A percentile compares a stretch with the other conserved stretches of the same genome.
Conservation (phyloP, 371 early-diverging fungal species). For the Mortierella sp. region DNA sequence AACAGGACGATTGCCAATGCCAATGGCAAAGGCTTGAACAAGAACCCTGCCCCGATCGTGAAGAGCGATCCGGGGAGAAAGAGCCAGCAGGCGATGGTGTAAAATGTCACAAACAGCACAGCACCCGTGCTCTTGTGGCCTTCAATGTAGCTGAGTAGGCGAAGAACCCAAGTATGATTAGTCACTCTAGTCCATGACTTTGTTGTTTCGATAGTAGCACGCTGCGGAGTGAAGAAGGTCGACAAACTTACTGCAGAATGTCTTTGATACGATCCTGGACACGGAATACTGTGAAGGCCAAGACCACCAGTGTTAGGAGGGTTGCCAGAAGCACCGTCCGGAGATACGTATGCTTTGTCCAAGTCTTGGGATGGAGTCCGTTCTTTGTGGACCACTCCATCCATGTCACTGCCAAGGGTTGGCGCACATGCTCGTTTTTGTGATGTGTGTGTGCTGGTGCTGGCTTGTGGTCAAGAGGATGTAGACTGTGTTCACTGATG, state of each 20-base stretch:
- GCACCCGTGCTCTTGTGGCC: constrained; percentile 45
- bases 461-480: constrained; percentile 15
- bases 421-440: not conserved
- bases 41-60: constrained; percentile 55
- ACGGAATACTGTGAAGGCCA: constrained; percentile 43
- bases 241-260: constrained; percentile 25
- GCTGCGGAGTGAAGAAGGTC: not conserved
- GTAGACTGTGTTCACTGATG: constrained; percentile 28
- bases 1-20: constrained; percentile 44
- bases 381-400: constrained; percentile 28
- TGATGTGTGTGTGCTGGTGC: not conserved
- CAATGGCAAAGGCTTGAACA: constrained; percentile 54
- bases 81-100: constrained; percentile 47
- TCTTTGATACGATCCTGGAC: constrained; percentile 56
- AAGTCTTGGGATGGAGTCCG: constrained; percentile 38
- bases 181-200: no score
- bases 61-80: constrained; percentile 56
- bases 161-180: no score
- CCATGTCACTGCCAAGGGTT: constrained; percentile 11
- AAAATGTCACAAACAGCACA: constrained; percentile 43
- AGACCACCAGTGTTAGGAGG: constrained; percentile 19
- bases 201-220: not conserved
- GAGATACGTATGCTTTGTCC: constrained; percentile 36
- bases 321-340: constrained; percentile 14
- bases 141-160: constrained; percentile 37